A percentile compares a stretch with the other conserved stretches of the same genome.
Evolutionary conservation across 177 flowering plant genomes (phyloP).

Genomic region (Vitis hybrid): DNA sequence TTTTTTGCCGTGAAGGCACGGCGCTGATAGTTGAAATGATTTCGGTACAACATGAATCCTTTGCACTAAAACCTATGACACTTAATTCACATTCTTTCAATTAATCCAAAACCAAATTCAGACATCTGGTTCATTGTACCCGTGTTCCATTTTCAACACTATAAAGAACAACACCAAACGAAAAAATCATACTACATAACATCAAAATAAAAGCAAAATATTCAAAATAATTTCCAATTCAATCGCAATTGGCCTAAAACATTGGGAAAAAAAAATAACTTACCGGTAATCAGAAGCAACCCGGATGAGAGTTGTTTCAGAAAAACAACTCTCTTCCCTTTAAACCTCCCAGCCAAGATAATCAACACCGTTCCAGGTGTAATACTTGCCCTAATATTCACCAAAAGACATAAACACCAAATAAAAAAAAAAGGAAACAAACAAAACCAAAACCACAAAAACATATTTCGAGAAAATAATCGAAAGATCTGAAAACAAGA

Average conservation of each 20-base stretch:
- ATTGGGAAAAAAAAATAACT: conserved; percentile 5
- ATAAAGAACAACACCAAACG: not conserved
- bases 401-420: not conserved
- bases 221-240: not conserved
- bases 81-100: no score
- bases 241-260: not conserved
- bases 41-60: no score
- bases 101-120: no score
- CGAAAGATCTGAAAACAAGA: not conserved
- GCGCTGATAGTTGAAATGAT: no score
- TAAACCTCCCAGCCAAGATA: conserved; percentile 64
- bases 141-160: not conserved
- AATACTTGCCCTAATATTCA: conserved; percentile 50
- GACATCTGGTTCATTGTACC: no score
- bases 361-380: conserved; percentile 75
- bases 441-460: not conserved
- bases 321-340: conserved; percentile 83
- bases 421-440: not conserved
- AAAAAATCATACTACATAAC: not conserved
- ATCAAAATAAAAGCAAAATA: not conserved
- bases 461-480: not conserved
- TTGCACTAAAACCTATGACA: no score
- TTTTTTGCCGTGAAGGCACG: no score
- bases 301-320: conserved; percentile 71
- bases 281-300: conserved; percentile 58